Evolutionary conservation across 1,284 basidiomycete genomes (phyloP), one percentile per base, ranked within the genome.

Genomic region (Trichosporon sp.): DNA sequence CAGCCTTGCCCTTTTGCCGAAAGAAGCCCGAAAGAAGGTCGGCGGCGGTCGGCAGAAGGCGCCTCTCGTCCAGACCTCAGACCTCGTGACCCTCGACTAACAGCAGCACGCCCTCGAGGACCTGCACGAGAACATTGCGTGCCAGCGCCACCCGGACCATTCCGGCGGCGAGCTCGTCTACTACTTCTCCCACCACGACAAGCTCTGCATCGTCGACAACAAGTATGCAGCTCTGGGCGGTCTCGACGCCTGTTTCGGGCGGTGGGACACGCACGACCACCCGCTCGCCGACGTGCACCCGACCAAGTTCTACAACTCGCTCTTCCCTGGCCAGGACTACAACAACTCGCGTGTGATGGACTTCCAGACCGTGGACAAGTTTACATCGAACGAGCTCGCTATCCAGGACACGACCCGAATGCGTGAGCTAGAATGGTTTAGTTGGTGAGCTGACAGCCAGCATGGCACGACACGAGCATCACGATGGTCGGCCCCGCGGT

Each of bases 221-320:
- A 89, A 92, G 0, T 95, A 98, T 69, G 95, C 92, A 0, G 99
- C 99, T 80, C 96, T 95, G 91, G 96, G 96, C 31, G 96, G 96
- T 1, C 81, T 99, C 36, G 96, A 99, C 80, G 84, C 95, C 54
- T 97, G 64, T 64, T 83, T 64, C 44, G 92, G 92, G 49, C 90
- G 92, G 33, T 98, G 94, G 93, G 95, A 97, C 79, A 92, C 89
- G 0, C 86, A 89, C 70, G 88, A 77, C 63, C 78, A 83, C 73
- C 91, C 92, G 1, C 84, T 95, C 36, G 89, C 93, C 4, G 94
- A 97, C 74, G 90, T 87, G 9, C 94, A 96, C 74, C 91, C 92
- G 0, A 90, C 90, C 1, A 83, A 93, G 72, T 93, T 93, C 73
- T 81, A 83, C 36, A 83, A 84, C 59, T 91, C 91, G 0, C 83